These are phyloP conservation scores for Exophiala alcalophila DNA, from an alignment of 2,329 filamentous ascomycete species.

Conservation along the genomic window DNA sequence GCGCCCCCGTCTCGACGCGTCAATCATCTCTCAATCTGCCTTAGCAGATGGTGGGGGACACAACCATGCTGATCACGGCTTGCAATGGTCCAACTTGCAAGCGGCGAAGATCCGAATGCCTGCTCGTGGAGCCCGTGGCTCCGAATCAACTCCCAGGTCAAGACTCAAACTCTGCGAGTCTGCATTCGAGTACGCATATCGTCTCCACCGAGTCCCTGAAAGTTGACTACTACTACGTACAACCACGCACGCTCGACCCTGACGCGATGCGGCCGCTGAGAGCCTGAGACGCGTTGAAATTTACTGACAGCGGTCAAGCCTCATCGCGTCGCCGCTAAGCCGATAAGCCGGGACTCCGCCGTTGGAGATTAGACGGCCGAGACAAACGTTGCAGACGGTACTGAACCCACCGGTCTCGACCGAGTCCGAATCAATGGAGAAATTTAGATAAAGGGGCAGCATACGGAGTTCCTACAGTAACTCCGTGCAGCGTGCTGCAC, in stretches of 20 bases:
- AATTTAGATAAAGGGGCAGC: constrained; percentile 7
- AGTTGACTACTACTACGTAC: background rate
- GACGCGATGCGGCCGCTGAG: background rate
- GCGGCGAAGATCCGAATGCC: background rate
- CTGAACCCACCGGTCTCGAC: too few relatives aligned
- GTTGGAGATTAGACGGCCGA: constrained; percentile 22
- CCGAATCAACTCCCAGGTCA: background rate
- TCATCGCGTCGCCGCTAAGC: constrained; percentile 16
- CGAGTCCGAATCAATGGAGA: background rate
- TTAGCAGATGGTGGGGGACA: constrained; percentile 7
- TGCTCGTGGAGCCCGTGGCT: background rate
- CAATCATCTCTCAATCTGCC: constrained; percentile 14
- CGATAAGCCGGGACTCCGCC: constrained; percentile 20
- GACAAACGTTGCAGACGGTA: background rate
- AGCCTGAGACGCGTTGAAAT: constrained; percentile 14
- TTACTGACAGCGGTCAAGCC: constrained; percentile 24
- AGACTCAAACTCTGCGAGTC: too few relatives aligned
- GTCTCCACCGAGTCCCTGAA: background rate
- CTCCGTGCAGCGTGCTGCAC: too few relatives aligned
- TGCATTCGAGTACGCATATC: background rate
- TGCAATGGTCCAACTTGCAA: too few relatives aligned
- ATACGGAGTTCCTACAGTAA: too few relatives aligned
- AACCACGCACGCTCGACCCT: too few relatives aligned
- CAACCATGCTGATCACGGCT: background rate
- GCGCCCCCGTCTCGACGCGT: constrained; percentile 14